These are phyloP conservation scores for Saitozyma sp. DNA, from an alignment of 768 basidiomycete genomes.

Conservation along the genomic window DNA sequence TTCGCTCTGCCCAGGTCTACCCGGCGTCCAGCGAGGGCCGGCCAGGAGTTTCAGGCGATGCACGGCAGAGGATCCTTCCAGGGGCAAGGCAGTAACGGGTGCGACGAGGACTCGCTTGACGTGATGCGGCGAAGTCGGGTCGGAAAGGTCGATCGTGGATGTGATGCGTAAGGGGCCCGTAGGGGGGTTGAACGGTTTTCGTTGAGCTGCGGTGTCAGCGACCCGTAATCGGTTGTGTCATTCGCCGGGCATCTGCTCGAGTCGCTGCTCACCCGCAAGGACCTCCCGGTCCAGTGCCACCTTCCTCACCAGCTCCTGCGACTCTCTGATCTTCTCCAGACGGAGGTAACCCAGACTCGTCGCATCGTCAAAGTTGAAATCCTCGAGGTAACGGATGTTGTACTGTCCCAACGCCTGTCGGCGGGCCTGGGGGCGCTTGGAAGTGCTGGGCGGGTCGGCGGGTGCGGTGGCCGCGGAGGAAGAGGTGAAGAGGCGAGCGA, in stretches of 20 bases:
- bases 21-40: constrained; percentile 78
- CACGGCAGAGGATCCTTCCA: constrained; percentile 64
- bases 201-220: constrained; percentile 61
- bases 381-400: constrained; percentile 13
- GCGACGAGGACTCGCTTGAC: constrained; percentile 72
- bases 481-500: neutral
- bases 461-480: neutral
- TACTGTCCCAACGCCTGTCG: constrained; percentile 9
- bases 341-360: constrained; percentile 70
- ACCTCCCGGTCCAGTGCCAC: constrained; percentile 87
- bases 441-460: neutral
- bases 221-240: neutral
- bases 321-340: constrained; percentile 70
- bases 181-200: constrained; percentile 76
- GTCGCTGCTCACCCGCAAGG: constrained; percentile 65
- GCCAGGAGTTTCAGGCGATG: constrained; percentile 88
- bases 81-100: constrained; percentile 70
- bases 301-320: constrained; percentile 74
- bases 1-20: constrained; percentile 40
- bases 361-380: constrained; percentile 62
- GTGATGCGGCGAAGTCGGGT: constrained; percentile 73
- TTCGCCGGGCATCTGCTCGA: neutral
- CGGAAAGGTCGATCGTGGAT: constrained; percentile 65
- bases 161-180: constrained; percentile 56
- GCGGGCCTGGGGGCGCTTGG: constrained; percentile 1